Conservation (phyloP, 1,284 basidiomycete genomes). For the Sporisorium scitamineum region DNA sequence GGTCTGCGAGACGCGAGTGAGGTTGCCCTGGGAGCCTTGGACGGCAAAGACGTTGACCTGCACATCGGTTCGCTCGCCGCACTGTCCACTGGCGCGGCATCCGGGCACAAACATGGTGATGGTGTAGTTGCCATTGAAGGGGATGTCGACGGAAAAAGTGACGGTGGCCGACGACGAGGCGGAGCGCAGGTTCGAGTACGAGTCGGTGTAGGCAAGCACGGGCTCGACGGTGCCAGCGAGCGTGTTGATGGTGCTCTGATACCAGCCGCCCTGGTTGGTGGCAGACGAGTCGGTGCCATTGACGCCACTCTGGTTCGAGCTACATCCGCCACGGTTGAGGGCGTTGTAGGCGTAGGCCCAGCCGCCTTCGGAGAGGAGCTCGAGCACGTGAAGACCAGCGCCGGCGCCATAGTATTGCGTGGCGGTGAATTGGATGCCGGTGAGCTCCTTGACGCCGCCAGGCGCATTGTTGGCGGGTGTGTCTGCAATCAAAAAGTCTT, state of each 20-base stretch:
- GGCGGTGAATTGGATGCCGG: constrained; percentile 79
- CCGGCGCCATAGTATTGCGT: constrained; percentile 81
- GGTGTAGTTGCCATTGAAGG: constrained; percentile 85
- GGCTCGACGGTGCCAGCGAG: constrained; percentile 82
- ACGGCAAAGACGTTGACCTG: constrained; percentile 83
- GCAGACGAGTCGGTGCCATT: constrained; percentile 54
- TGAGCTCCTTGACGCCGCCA: constrained; percentile 75
- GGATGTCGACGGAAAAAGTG: constrained; percentile 90
- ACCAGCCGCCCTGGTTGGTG: constrained; percentile 58
- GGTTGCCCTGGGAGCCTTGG: constrained; percentile 63
- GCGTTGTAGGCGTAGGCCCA: constrained; percentile 63
- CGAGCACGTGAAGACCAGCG: constrained; percentile 86
- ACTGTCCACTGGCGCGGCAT: constrained; percentile 84
- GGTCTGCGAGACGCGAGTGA: constrained; percentile 78
- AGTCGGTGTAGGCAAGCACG: constrained; percentile 79
- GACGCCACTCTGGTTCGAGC: constrained; percentile 54
- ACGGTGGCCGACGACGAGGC: constrained; percentile 76
- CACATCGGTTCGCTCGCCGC: constrained; percentile 82
- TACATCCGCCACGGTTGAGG: constrained; percentile 58
- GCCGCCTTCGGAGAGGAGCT: constrained; percentile 85
- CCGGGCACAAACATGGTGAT: constrained; percentile 88
- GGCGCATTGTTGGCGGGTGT: constrained; percentile 53
- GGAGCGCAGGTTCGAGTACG: constrained; percentile 76
- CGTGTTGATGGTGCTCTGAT: constrained; percentile 50
- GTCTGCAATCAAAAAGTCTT: constrained; percentile 83